phyloP scores from a whole-genome alignment of 495 filamentous ascomycete genomes.

The Talaromyces adpressus region DNA sequence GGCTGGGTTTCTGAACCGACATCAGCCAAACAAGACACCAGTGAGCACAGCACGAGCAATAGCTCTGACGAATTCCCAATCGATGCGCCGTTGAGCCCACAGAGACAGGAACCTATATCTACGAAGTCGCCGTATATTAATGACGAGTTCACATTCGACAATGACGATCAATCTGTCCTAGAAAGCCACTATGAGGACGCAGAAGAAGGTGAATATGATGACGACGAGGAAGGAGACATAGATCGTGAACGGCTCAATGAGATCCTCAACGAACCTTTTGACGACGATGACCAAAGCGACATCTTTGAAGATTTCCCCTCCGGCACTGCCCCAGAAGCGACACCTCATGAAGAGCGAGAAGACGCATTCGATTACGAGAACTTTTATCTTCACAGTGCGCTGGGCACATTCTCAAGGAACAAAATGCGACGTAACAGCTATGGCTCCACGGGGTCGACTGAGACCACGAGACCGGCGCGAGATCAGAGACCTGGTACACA shows the following conservation, averaged over 20 bases:
- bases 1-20: conserved; percentile 19
- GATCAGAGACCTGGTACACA: conserved; percentile 19
- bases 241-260: conserved; percentile 41
- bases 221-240: conserved; percentile 30
- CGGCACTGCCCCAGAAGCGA: conserved; percentile 20
- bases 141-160: conserved; percentile 12
- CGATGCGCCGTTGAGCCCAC: not conserved
- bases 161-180: conserved; percentile 29
- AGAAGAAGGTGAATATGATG: conserved; percentile 31
- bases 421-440: conserved; percentile 49
- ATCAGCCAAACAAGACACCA: not conserved
- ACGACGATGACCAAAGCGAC: conserved; percentile 28
- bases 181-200: conserved; percentile 57
- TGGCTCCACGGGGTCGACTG: conserved; percentile 63
- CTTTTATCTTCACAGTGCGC: conserved; percentile 85
- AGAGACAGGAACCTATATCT: not conserved
- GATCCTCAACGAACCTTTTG: conserved; percentile 34
- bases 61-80: not conserved
- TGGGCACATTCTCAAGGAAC: conserved; percentile 55
- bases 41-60: not conserved
- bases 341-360: conserved; percentile 84
- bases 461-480: conserved; percentile 54
- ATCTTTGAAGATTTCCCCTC: conserved; percentile 19
- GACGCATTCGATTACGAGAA: conserved; percentile 98
- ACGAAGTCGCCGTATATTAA: not conserved